Percentiles rank a stretch among this genome's conserved stretches.
Conservation (phyloP, 1,139 yeast species). For the Yamadazyma trypodendri region DNA sequence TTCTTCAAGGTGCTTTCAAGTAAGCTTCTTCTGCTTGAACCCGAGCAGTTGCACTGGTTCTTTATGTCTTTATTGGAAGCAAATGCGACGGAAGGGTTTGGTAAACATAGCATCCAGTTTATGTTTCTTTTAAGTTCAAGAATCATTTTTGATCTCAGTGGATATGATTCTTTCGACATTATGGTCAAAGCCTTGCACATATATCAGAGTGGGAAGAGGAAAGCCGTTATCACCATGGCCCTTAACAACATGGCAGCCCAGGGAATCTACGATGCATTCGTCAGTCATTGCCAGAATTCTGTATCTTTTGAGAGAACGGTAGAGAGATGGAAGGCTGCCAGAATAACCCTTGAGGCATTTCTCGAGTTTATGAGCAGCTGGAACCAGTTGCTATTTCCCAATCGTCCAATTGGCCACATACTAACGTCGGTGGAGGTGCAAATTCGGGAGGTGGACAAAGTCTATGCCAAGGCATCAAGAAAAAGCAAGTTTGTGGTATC, state of each 20-base stretch:
- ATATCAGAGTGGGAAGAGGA: not conserved
- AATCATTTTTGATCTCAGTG: not conserved
- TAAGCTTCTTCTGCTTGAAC: slow-evolving; percentile 1
- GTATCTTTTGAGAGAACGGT: not conserved
- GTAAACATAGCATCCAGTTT: slow-evolving; percentile 6
- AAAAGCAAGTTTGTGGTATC: no score
- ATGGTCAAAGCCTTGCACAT: not conserved
- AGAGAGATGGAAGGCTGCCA: not conserved
- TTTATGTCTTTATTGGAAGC: not conserved
- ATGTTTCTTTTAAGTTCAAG: not conserved
- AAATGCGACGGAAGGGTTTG: not conserved
- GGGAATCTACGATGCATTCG: not conserved
- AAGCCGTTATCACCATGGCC: not conserved
- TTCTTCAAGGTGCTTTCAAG: slow-evolving; percentile 1
- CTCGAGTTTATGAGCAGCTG: not conserved
- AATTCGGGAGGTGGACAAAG: not conserved
- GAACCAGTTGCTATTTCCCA: not conserved
- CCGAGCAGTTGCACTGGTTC: not conserved
- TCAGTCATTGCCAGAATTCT: not conserved
- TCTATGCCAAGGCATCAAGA: not conserved
- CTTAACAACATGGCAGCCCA: not conserved
- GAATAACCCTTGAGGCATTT: not conserved
- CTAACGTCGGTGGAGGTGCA: not conserved
- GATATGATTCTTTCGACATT: not conserved
- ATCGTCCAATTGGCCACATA: not conserved